A percentile compares a stretch with the other conserved stretches of the same genome.
Evolutionary conservation across 2,329 filamentous ascomycete species (phyloP).

Genomic region (Neofusicoccum cordaticola): DNA sequence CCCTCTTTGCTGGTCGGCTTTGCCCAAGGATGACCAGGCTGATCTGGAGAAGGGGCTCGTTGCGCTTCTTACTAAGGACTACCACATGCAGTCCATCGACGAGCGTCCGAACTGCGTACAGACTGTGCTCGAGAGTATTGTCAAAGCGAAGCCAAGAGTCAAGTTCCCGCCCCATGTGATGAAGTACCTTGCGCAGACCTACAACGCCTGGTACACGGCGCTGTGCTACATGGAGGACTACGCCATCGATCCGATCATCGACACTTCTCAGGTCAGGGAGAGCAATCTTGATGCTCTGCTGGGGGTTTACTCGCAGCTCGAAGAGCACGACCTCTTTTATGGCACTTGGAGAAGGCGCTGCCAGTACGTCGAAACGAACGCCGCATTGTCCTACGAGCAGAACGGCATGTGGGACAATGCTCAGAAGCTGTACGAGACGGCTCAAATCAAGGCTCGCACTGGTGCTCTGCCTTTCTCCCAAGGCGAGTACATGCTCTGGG

Average conservation of each 20-base stretch:
- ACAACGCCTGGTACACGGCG: conserved; percentile 96
- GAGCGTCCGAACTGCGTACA: conserved; percentile 94
- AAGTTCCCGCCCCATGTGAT: conserved; percentile 94
- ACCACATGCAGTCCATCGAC: conserved; percentile 90
- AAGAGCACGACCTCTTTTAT: conserved; percentile 97
- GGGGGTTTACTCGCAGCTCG: conserved; percentile 83
- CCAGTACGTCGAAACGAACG: conserved; percentile 96
- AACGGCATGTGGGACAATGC: conserved; percentile 99
- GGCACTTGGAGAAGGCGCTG: conserved; percentile 93
- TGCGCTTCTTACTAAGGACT: conserved; percentile 88
- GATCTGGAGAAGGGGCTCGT: conserved; percentile 91
- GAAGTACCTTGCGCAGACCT: conserved; percentile 91
- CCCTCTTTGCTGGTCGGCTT: conserved; percentile 88
- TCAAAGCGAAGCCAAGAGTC: conserved; percentile 79
- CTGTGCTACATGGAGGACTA: conserved; percentile 86
- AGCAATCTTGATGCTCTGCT: conserved; percentile 96
- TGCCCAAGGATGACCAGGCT: conserved; percentile 79
- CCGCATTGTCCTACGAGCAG: conserved; percentile 95
- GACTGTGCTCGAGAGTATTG: conserved; percentile 82
- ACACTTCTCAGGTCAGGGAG: conserved; percentile 80
- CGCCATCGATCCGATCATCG: conserved; percentile 77
- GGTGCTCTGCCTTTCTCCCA: conserved; percentile 95
- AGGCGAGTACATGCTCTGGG: conserved; percentile 98
- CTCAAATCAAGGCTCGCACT: conserved; percentile 94
- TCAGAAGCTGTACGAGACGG: conserved; percentile 92